Base-by-base conservation (phyloP, 2,329 filamentous ascomycete genomes). In the Aspergillus tubingensis region DNA sequence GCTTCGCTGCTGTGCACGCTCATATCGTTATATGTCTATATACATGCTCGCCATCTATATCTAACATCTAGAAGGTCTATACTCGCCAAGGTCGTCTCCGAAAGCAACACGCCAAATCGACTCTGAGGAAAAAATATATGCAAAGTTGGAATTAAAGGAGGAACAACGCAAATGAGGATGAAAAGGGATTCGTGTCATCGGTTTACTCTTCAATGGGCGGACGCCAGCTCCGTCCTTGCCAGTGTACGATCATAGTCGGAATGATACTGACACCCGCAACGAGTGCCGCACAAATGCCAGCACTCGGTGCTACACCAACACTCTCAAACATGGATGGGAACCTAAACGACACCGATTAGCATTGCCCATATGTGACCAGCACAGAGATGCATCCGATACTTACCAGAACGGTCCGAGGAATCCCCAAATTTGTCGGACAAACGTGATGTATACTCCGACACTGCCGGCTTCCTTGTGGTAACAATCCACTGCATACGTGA, bases 401-500 rank as follows among this genome's bases (percentile, higher is more conserved):
- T 63, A 76, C 75, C 75, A 77, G 65, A 77, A 77, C 8, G 74
- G 74, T 7, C 74, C 74, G 39, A 76, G 68, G 57, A 76, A 76
- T 2, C 74, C 74, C 74, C 74, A 76, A 2, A 72, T 72, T 51
- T 68, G 73, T 25, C 85, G 79, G 2, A 88, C 79, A 64, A 87
- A 81, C 2, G 80, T 86, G 68, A 88, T 80, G 62, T 86, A 87
- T 0, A 87, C 85, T 15, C 86, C 86, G n/a, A 88, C 79, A 55
- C 80, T 82, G 2, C 81, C 82, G 1, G 84, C 79, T 57, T 87
- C 81, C 39, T 83, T 76, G 0, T 78, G 80, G 66, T 85, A 83
- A 66, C 83, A 85, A 67, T 88, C 86, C 3, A 88, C 80, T 0
- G 85, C 82, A 68, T 75, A 88, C 0, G 86, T 88, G 57, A 87